Percentiles rank a stretch among this genome's conserved stretches.
phyloP scores from a whole-genome alignment of 129 eudicot genomes.

The Apium graveolens region DNA sequence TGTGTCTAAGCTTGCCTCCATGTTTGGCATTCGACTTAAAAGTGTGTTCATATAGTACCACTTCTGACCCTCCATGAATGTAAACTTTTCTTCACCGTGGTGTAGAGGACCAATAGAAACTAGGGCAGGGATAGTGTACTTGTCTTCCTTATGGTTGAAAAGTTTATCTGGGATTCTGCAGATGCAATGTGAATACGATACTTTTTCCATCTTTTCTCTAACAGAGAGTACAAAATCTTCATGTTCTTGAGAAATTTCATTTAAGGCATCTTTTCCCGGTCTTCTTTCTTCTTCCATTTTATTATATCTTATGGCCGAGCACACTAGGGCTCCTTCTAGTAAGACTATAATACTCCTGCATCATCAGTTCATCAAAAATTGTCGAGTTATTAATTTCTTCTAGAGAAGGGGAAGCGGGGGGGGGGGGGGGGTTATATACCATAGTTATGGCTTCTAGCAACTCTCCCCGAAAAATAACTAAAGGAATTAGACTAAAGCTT shows the following conservation, averaged over 20 bases:
- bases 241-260: slow-evolving; percentile 24
- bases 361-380: not conserved
- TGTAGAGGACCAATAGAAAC: slow-evolving; percentile 74
- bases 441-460: not conserved
- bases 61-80: slow-evolving; percentile 39
- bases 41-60: slow-evolving; percentile 53
- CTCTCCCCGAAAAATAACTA: not conserved
- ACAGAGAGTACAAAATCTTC: slow-evolving; percentile 30
- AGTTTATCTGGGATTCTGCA: slow-evolving; percentile 34
- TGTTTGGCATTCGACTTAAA: slow-evolving; percentile 24
- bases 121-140: slow-evolving; percentile 37
- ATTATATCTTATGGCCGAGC: not conserved
- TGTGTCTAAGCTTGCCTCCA: slow-evolving; percentile 25
- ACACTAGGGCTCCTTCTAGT: not conserved
- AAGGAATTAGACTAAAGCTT: not conserved
- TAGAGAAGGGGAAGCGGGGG: too few relatives aligned
- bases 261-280: slow-evolving; percentile 1
- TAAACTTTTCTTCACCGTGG: slow-evolving; percentile 24
- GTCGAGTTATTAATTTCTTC: not conserved
- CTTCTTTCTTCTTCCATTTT: slow-evolving; percentile 15
- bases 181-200: slow-evolving; percentile 27
- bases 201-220: slow-evolving; percentile 31
- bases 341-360: slow-evolving; percentile 7
- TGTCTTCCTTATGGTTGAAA: slow-evolving; percentile 20
- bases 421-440: not conserved